These are phyloP conservation scores for Tulasnella sp. DNA, from an alignment of 768 basidiomycete species.

Conservation along the genomic window DNA sequence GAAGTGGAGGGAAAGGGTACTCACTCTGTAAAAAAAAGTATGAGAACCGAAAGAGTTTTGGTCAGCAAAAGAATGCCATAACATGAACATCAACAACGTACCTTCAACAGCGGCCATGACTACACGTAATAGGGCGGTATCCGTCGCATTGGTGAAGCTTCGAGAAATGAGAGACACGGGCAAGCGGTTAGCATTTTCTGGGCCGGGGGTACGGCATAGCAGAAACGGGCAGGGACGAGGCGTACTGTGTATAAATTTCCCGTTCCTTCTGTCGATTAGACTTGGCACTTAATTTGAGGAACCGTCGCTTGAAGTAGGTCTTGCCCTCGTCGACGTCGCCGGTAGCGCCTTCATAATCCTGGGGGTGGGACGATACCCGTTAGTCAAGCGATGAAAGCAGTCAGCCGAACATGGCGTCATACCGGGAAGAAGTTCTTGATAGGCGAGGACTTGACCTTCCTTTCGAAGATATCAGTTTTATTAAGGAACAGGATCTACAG, in stretches of 20 bases:
- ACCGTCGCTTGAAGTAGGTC: conserved; percentile 85
- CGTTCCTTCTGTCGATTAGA: conserved; percentile 76
- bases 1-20: conserved; percentile 33
- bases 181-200: background rate
- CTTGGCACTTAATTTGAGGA: conserved; percentile 73
- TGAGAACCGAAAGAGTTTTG: conserved; percentile 21
- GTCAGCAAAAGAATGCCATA: background rate
- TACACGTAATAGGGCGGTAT: conserved; percentile 77
- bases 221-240: background rate
- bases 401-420: conserved; percentile 25
- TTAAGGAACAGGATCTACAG: conserved; percentile 85
- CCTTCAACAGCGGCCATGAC: conserved; percentile 97
- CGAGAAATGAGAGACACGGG: conserved; percentile 21
- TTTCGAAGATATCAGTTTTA: conserved; percentile 88
- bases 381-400: background rate
- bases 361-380: background rate
- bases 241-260: conserved; percentile 91
- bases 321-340: conserved; percentile 67
- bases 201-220: background rate
- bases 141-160: conserved; percentile 85
- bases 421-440: conserved; percentile 88
- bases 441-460: conserved; percentile 71
- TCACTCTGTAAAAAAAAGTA: conserved; percentile 50
- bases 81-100: conserved; percentile 32
- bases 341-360: conserved; percentile 81